Evolutionary conservation across 2,329 filamentous ascomycete species (phyloP).

Genomic region (Beauveria caledonica): DNA sequence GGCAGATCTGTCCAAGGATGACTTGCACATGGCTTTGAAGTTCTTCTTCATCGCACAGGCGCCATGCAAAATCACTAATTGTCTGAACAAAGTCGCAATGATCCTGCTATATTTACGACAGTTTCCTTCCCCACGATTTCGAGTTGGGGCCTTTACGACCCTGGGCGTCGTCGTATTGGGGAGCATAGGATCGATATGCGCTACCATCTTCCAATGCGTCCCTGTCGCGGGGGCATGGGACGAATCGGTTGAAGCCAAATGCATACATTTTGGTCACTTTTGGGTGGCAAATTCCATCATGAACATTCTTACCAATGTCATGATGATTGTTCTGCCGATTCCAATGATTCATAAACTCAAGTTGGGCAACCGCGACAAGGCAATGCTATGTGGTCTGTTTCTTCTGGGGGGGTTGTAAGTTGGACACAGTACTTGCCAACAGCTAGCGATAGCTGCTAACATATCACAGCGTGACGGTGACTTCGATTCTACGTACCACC

Average conservation of each 20-base stretch:
- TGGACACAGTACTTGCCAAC: no score
- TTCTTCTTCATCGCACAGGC: conserved; percentile 39
- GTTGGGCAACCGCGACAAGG: conserved; percentile 24
- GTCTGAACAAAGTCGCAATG: conserved; percentile 42
- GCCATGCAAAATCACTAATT: conserved; percentile 42
- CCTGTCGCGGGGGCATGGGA: conserved; percentile 37
- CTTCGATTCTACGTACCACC: conserved; percentile 29
- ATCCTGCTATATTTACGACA: conserved; percentile 42
- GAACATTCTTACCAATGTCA: conserved; percentile 30
- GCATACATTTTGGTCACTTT: conserved; percentile 33
- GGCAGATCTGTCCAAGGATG: conserved; percentile 21
- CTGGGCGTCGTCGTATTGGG: conserved; percentile 33
- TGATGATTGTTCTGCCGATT: conserved; percentile 28
- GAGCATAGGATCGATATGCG: conserved; percentile 31
- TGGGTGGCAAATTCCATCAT: conserved; percentile 38
- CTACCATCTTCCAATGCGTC: conserved; percentile 38
- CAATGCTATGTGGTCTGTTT: conserved; percentile 29
- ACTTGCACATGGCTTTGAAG: conserved; percentile 22
- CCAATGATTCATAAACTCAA: conserved; percentile 26
- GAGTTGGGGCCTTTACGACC: conserved; percentile 28
- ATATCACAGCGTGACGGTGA: conserved; percentile 22
- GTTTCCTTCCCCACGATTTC: conserved; percentile 36
- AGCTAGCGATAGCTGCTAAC: not conserved
- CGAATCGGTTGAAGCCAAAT: conserved; percentile 28
- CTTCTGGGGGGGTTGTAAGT: conserved; percentile 29